Evolutionary conservation across 768 basidiomycete genomes (phyloP).

Genomic region (Naganishia friedmannii): DNA sequence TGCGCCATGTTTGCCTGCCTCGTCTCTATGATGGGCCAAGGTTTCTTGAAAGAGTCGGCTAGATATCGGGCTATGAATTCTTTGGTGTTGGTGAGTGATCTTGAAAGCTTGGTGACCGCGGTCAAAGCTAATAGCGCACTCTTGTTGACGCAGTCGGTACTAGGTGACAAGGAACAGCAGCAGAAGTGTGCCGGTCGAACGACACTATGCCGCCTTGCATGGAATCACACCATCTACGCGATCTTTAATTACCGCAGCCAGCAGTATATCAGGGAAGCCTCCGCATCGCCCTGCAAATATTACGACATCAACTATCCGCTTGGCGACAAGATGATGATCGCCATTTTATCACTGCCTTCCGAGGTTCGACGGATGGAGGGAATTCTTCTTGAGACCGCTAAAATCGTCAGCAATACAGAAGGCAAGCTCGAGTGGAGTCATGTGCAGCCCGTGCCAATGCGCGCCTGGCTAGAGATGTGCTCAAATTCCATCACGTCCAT

Average conservation of each 20-base stretch:
- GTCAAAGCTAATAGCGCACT: background rate
- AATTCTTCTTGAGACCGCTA: conserved; percentile 6
- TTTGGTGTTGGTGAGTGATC: conserved; percentile 45
- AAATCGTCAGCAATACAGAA: conserved; percentile 7
- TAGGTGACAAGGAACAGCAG: conserved; percentile 19
- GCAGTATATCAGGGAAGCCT: conserved; percentile 31
- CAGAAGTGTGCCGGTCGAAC: conserved; percentile 11
- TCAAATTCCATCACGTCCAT: conserved; percentile 34
- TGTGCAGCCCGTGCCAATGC: conserved; percentile 5
- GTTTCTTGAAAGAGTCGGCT: conserved; percentile 38
- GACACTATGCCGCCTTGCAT: conserved; percentile 38
- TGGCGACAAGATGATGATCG: conserved; percentile 30
- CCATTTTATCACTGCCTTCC: conserved; percentile 39
- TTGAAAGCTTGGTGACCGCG: background rate
- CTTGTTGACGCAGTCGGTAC: background rate
- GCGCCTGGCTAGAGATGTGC: conserved; percentile 25
- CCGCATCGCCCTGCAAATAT: conserved; percentile 32
- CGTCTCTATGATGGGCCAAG: conserved; percentile 44
- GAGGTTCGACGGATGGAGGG: conserved; percentile 35
- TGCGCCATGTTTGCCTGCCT: conserved; percentile 45
- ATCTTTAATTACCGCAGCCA: conserved; percentile 39
- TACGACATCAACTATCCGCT: conserved; percentile 33
- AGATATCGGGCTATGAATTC: conserved; percentile 38
- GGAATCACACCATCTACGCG: conserved; percentile 47
- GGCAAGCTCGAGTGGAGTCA: conserved; percentile 14